A percentile compares a stretch with the other conserved stretches of the same genome.
Evolutionary conservation across 805 yeast species (phyloP).

Genomic region (Priceomyces fermenticarens): DNA sequence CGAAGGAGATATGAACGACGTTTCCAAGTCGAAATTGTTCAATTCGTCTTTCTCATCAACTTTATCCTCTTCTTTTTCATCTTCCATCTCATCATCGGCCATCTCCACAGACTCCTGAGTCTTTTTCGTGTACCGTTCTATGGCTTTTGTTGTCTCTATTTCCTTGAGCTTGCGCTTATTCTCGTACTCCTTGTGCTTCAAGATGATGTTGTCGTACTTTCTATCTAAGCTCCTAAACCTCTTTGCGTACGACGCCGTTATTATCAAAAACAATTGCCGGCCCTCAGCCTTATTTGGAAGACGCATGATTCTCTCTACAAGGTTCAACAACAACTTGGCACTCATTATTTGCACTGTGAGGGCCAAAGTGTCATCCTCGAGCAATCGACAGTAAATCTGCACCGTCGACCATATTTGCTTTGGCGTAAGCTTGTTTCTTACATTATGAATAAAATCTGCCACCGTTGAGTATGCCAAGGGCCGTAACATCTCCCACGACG

Average conservation of each 20-base stretch:
- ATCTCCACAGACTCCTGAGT: slow-evolving; percentile 2
- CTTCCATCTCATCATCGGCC: slow-evolving; percentile 8
- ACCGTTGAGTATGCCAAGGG: slow-evolving; percentile 94
- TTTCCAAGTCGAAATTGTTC: slow-evolving; percentile 13
- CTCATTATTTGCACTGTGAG: slow-evolving; percentile 95
- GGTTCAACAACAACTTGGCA: slow-evolving; percentile 80
- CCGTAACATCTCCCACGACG: slow-evolving; percentile 83
- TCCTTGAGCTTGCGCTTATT: slow-evolving; percentile 36
- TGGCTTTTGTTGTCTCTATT: slow-evolving; percentile 41
- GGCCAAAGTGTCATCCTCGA: slow-evolving; percentile 79
- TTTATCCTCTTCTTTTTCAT: slow-evolving; percentile 20
- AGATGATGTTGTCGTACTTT: slow-evolving; percentile 63
- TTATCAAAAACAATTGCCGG: slow-evolving; percentile 77
- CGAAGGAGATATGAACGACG: slow-evolving; percentile 58
- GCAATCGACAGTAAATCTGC: slow-evolving; percentile 70
- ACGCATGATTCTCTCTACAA: slow-evolving; percentile 84
- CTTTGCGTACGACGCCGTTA: slow-evolving; percentile 83
- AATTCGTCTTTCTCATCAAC: slow-evolving; percentile 9
- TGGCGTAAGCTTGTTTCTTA: slow-evolving; percentile 76
- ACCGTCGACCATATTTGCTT: slow-evolving; percentile 88
- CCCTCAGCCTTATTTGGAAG: slow-evolving; percentile 79
- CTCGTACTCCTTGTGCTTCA: slow-evolving; percentile 55
- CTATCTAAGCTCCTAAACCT: slow-evolving; percentile 74
- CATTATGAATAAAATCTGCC: slow-evolving; percentile 93
- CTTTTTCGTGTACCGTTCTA: slow-evolving; percentile 31